phyloP scores from a whole-genome alignment of 2,329 filamentous ascomycete species.

The Fusarium devonianum region DNA sequence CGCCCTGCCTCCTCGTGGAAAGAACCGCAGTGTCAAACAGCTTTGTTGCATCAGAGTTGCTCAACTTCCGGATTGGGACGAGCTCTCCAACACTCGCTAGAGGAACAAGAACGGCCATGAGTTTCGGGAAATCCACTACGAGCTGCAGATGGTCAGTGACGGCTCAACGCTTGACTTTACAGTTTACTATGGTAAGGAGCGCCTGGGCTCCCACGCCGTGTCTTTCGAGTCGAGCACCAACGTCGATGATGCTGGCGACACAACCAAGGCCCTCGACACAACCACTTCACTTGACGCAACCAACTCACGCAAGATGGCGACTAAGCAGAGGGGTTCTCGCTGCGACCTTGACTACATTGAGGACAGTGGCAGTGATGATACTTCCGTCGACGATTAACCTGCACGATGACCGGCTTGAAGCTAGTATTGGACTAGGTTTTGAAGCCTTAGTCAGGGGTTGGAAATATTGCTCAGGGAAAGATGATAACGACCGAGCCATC shows the following conservation, averaged over 20 bases:
- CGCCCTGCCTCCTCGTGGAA: constrained; percentile 8
- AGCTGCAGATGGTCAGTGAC: constrained; percentile 36
- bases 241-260: background rate
- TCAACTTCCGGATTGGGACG: constrained; percentile 12
- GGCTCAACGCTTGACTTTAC: constrained; percentile 39
- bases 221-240: constrained; percentile 24
- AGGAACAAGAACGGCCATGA: constrained; percentile 22
- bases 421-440: too few relatives aligned
- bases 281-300: too few relatives aligned
- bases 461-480: too few relatives aligned
- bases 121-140: constrained; percentile 26
- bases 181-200: constrained; percentile 27
- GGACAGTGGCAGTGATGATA: too few relatives aligned
- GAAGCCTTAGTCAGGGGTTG: too few relatives aligned
- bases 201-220: constrained; percentile 34
- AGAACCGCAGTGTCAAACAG: constrained; percentile 14
- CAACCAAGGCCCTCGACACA: background rate
- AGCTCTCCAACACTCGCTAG: too few relatives aligned
- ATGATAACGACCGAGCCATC: too few relatives aligned
- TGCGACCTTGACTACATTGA: too few relatives aligned
- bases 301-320: too few relatives aligned
- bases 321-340: too few relatives aligned
- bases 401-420: too few relatives aligned
- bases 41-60: constrained; percentile 33
- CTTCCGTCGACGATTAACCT: too few relatives aligned